Evolutionary conservation across 2,329 filamentous ascomycete genomes (phyloP), one percentile per base, ranked within the genome.

Genomic region (Xenosphaeropsis pyriputrescens): DNA sequence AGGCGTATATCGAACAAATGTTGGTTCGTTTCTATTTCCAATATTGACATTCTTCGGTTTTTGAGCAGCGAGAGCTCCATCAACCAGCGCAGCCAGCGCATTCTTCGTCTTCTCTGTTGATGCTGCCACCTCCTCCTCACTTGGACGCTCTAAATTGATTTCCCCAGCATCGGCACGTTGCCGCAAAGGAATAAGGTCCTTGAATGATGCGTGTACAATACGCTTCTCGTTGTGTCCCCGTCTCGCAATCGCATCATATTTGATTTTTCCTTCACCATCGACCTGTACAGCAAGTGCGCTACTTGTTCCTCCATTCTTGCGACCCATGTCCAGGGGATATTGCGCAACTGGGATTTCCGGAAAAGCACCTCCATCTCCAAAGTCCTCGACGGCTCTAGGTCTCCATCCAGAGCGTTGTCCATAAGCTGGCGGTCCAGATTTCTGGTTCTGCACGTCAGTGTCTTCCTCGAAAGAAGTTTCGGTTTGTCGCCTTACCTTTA

Each of bases 211-310:
- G 58, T 98, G 91, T 9, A 98, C 79, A 45, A 95, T 83, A 36
- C 88, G 72, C 42, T 75, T 76, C 15, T 86, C 85, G 54, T 70
- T 70, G 57, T 98, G 91, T 12, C 91, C 91, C 53, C 89, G 82
- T 50, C 80, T 72, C 37, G 89, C 89, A 53, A 98, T 93, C 38
- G 88, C 86, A 57, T 94, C 86, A 63, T 95, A 98, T 60, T 94
- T 93, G 45, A 95, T 83, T 55, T 93, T 93, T 33, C 91, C 91
- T 47, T 93, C 81, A 0, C 70, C 75, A 54, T 96, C 86, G 29
- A 96, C 86, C 56, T 93, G 84, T 22, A 96, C 70, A n/a, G 86
- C 80, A 35, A 98, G 70, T 39, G 91, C 88, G 61, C 94, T 96
- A 47, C 79, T 91, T 34, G 70, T 74, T 22, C 66, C 70, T 7